Percentiles rank a stretch among this genome's conserved stretches.
Conservation (phyloP, 306 rosid genomes). For the Ormosia semicastrata region DNA sequence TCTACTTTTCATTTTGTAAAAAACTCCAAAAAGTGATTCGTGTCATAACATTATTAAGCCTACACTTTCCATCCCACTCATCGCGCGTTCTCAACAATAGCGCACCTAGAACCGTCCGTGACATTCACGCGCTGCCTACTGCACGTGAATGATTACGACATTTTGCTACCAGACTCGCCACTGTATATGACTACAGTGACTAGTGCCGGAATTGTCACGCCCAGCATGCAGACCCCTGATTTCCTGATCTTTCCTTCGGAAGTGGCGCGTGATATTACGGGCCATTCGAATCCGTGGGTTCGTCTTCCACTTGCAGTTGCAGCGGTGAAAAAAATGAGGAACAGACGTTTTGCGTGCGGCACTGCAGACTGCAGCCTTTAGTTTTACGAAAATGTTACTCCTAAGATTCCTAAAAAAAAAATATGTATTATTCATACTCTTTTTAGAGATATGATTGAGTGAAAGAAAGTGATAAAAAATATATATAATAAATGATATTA, state of each 20-base stretch:
- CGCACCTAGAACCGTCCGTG: neutral
- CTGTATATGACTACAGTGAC: neutral
- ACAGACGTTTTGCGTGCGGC: neutral
- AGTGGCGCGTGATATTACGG: neutral
- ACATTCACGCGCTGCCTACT: neutral
- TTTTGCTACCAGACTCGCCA: neutral
- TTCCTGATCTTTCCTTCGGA: neutral
- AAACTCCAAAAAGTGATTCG: neutral
- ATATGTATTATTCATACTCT: too few species aligned
- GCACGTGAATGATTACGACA: constrained; percentile 17
- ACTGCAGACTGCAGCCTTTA: too few species aligned
- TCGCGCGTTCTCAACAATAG: neutral
- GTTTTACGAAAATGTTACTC: too few species aligned
- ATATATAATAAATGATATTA: too few species aligned
- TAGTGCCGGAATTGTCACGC: neutral
- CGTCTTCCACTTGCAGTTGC: neutral
- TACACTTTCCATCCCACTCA: neutral
- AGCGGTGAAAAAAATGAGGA: neutral
- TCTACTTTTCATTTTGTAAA: neutral
- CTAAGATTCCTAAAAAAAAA: too few species aligned
- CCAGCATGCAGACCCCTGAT: neutral
- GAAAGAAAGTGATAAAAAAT: too few species aligned
- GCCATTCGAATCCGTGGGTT: neutral
- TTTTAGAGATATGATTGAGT: too few species aligned
- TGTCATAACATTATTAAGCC: neutral